Evolutionary conservation across 129 eudicot genomes (phyloP), one percentile per base, ranked within the genome.

Genomic region (Chrysanthemum seticuspe): DNA sequence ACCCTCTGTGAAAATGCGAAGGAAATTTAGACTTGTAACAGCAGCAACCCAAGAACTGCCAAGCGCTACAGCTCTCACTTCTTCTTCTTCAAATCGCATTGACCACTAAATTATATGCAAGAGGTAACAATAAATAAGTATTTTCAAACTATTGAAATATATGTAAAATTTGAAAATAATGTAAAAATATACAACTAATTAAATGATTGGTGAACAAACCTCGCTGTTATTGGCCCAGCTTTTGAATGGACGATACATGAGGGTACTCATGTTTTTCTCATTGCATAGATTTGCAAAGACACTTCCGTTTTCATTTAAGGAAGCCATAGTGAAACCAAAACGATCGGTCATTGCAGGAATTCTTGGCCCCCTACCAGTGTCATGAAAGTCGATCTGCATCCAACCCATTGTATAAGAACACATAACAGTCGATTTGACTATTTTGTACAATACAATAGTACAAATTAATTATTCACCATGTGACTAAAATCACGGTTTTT

Each of bases 211-310:
- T 40, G 23, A 29, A 67, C 86, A 71, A 27, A 95, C 99, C 99
- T 95, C 99, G 36, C 99, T 95, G 65, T 95, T 95, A 74, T 82
- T 90, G 51, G 99, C 99, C 99, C 99, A 95, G 77, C 91, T 90
- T 79, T 83, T 86, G 72, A 90, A 95, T 4, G 97, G 97, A 29
- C 99, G 91, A 79, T 88, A 95, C 99, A 95, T 95, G 70, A 95
- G 91, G 44, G 96, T 91, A 73, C 99, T 90, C 96, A 88, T 74
- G 73, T 78, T 83, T 82, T 95, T 95, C 75, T 91, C 97, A 18
- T 90, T 95, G 81, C 90, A 81, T 16, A 82, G 90, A 80, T 95
- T 95, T 67, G 97, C 97, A 74, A 95, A 91, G 49, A 91, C 96
- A 76, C 99, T 81, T 59, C 97, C 99, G 54, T 80, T 85, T 78